Evolutionary conservation across 1,139 yeast species (phyloP).

Genomic region (Sugiyamaella japonica): DNA sequence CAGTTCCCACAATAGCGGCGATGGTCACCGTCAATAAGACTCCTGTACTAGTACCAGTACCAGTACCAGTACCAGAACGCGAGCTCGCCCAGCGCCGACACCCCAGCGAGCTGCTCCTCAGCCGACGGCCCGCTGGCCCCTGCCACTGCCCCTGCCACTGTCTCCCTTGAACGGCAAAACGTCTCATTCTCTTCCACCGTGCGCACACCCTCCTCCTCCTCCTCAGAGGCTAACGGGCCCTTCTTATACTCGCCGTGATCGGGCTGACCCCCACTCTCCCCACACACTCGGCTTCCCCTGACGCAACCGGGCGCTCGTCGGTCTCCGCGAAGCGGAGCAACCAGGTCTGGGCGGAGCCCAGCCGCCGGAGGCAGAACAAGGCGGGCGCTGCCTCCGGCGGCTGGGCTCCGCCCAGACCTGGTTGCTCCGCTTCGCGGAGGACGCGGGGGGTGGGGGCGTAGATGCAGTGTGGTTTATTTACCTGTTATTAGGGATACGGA

Average conservation of each 20-base stretch:
- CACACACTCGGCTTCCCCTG: background rate
- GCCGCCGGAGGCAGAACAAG: no score
- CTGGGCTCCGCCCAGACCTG: no score
- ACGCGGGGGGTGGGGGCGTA: background rate
- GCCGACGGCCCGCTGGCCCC: no score
- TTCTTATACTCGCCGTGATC: background rate
- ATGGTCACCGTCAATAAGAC: slow-evolving; percentile 3
- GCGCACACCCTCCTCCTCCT: background rate
- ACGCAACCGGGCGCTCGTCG: background rate
- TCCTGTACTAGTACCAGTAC: background rate
- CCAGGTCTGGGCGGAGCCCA: no score
- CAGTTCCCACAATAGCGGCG: slow-evolving; percentile 19
- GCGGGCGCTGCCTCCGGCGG: no score
- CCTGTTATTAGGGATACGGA: background rate
- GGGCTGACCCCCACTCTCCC: background rate
- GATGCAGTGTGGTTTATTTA: slow-evolving; percentile 2
- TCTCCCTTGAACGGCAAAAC: no score
- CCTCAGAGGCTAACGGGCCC: background rate
- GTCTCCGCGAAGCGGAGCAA: no score
- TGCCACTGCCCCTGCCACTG: no score
- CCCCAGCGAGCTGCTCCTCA: background rate
- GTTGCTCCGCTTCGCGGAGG: no score
- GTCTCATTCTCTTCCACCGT: background rate
- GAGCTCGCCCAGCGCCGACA: background rate
- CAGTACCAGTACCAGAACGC: background rate